Evolutionary conservation across 2,329 filamentous ascomycete genomes (phyloP), one percentile per base, ranked within the genome.

Genomic region (Ophiostoma piceae): DNA sequence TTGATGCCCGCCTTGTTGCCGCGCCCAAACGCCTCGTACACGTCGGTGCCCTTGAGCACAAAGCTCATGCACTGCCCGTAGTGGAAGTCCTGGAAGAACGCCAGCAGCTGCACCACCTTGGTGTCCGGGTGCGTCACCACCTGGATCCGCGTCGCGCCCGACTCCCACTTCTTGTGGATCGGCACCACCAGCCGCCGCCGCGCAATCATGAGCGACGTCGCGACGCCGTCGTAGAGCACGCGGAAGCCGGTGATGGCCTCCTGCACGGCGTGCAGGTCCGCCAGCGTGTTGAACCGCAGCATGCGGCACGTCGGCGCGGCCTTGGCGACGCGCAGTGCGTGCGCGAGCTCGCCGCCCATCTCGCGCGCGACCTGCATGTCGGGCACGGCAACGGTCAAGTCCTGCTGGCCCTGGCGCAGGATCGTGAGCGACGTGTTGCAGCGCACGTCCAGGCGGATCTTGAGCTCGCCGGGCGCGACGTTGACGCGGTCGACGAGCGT

Each of bases 81-180:
- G 62, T 87, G 87, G 78, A 96, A 97, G 71, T 94, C 91, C 73
- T 92, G 89, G 77, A 97, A 95, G 80, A 96, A 97, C 2, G 89
- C 92, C 29, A 96, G 81, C 39, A 97, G 81, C 77, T 96, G 92
- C 29, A 91, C 79, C 16, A 90, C 85, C 75, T 88, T 91, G 47
- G 68, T 72, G 72, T 93, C 91, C 73, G 90, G 89, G 74, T 88
- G 85, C 73, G 88, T 84, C 47, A 97, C 87, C 51, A 97, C 84
- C 77, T 97, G 93, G 8, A 97, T 83, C 47, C 94, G 88, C 9
- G 92, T 92, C 51, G 84, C 85, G n/a, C 84, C 87, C 2, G 93
- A 91, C 76, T 96, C 92, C 92, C 92, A 96, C 78, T 95, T 95
- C 80, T 97, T 96, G 81, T 96, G 91, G 74, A 97, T 94, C 0